phyloP scores from a whole-genome alignment of 1,284 basidiomycete species.

The Cutaneotrichosporon arboriforme region DNA sequence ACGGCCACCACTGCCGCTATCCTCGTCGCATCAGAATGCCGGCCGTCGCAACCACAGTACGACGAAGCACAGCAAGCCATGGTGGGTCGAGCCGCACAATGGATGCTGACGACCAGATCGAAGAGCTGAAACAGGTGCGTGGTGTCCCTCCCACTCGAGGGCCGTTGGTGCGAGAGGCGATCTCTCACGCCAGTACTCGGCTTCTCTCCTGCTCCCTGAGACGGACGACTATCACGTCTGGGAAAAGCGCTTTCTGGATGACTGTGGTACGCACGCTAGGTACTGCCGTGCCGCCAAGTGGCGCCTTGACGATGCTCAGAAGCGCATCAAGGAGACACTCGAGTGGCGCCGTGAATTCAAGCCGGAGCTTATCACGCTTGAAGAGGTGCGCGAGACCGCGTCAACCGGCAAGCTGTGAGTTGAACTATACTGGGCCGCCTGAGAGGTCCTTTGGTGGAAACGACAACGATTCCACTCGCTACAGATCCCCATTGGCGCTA shows the following conservation, averaged over 20 bases:
- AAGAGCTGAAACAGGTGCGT: slow-evolving; percentile 56
- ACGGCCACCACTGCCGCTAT: no score
- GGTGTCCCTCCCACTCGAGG: no score
- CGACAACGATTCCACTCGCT: no score
- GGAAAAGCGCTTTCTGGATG: slow-evolving; percentile 69
- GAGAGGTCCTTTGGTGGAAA: no score
- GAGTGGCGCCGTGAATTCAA: slow-evolving; percentile 76
- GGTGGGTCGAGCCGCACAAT: no score
- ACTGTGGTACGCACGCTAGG: slow-evolving; percentile 66
- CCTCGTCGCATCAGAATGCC: no score
- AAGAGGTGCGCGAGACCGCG: slow-evolving; percentile 66
- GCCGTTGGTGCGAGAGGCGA: no score
- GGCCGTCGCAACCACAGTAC: no score
- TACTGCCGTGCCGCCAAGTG: slow-evolving; percentile 80
- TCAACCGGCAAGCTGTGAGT: slow-evolving; percentile 79
- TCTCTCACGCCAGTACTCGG: slow-evolving; percentile 56
- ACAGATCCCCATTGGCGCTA: background rate
- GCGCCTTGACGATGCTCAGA: slow-evolving; percentile 70
- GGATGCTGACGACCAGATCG: slow-evolving; percentile 51
- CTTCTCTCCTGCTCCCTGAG: slow-evolving; percentile 57
- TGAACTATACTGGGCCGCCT: background rate
- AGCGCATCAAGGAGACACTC: slow-evolving; percentile 66
- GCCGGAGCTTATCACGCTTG: slow-evolving; percentile 72
- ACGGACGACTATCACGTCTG: slow-evolving; percentile 65
- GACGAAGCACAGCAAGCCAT: no score